Base-by-base conservation (phyloP, 108 stramenopile species). In the Aureococcus anophagefferens region DNA sequence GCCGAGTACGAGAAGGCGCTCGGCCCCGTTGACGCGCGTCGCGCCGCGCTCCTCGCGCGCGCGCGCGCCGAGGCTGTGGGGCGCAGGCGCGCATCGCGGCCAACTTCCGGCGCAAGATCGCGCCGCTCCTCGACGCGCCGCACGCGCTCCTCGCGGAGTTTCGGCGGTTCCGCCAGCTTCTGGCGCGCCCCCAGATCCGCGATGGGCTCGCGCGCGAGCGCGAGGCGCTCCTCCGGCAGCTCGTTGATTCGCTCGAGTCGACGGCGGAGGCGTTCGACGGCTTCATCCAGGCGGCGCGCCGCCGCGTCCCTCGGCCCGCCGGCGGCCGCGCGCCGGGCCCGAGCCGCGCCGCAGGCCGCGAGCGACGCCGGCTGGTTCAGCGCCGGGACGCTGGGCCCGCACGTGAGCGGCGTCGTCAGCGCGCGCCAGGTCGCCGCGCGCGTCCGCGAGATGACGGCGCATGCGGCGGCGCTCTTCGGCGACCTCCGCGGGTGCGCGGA, bases 191-290 rank as follows among this genome's bases (percentile, higher is more conserved):
- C 21, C 17, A 59, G 7, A 25, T 59, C 25, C 14, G 73, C 30
- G 70, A 70, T 14, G 74, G 76, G 0, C 71, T 79, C 1, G 69
- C 62, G 29, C 40, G 76, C 65, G 81, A 82, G 46, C 51, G 81
- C 31, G 81, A 82, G 35, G 70, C 73, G n/a, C 76, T 82, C 35
- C 76, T 82, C 33, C 74, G 34, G 32, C 71, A 80, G 66, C 79
- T 82, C 11, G 33, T 34, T 31, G 79, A 82, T 30, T 44, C 71
- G 18, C 37, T 80, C 69, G 35, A 72, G 0, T 7, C 4, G 30
- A 28, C 71, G 13, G 76, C 63, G 0, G 34, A 33, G 21, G 18
- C 0, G 64, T 77, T 75, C 31, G 44, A n/a, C 16, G 36, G 16
- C 5, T 68, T 9, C 5, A 29, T 51, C 30, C 51, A 59, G 17